These are phyloP conservation scores for Plasmodium yoelii DNA, from an alignment of 169 alveolate species.

Conservation along the genomic window DNA sequence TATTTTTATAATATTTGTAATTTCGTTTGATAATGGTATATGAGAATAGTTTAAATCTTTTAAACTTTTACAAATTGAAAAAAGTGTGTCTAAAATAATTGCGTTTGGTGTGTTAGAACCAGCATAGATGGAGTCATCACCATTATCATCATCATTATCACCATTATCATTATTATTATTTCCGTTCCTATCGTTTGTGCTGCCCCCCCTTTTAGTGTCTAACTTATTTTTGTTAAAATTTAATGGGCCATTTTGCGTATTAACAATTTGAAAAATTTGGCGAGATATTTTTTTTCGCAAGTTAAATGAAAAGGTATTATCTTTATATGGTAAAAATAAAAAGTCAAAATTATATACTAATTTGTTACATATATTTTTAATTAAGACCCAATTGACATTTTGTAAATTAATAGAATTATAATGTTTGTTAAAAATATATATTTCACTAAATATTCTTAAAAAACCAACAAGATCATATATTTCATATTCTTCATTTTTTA, in stretches of 20 bases:
- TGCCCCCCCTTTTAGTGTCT: no score
- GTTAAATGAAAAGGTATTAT: slow-evolving; percentile 21
- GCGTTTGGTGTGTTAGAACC: neutral
- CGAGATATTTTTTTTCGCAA: slow-evolving; percentile 11
- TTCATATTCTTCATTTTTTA: slow-evolving; percentile 49
- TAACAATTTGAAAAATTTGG: slow-evolving; percentile 9
- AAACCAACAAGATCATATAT: slow-evolving; percentile 40
- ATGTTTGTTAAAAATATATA: slow-evolving; percentile 15
- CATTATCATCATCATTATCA: no score
- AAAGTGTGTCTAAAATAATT: slow-evolving; percentile 5
- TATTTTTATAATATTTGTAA: slow-evolving; percentile 17
- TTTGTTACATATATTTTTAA: slow-evolving; percentile 48
- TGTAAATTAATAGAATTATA: slow-evolving; percentile 9
- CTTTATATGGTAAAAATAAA: slow-evolving; percentile 12
- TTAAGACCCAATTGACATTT: slow-evolving; percentile 24
- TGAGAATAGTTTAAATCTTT: slow-evolving; percentile 40
- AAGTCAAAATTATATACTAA: slow-evolving; percentile 39
- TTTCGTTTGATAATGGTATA: slow-evolving; percentile 30
- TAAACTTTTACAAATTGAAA: slow-evolving; percentile 30
- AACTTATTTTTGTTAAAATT: neutral
- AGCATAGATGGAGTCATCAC: neutral
- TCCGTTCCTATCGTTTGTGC: no score
- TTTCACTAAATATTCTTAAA: slow-evolving; percentile 31
- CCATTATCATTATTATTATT: no score
- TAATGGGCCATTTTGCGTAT: neutral